Percentiles rank a stretch among this genome's conserved stretches.
Conservation (phyloP, 2,329 filamentous ascomycete species). For the Tympanopsis confertula region DNA sequence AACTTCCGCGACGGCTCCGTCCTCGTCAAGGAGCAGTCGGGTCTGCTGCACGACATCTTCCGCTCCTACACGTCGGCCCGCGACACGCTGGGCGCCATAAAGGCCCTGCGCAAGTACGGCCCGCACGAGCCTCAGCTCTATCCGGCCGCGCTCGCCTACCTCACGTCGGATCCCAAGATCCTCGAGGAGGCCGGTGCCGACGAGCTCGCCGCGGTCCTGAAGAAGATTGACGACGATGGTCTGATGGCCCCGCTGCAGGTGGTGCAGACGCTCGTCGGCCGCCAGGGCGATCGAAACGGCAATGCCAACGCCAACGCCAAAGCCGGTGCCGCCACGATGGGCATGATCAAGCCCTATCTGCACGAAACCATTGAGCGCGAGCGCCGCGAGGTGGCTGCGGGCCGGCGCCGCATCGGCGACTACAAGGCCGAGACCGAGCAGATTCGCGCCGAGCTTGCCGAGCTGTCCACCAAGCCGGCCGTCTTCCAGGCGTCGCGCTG, state of each 20-base stretch:
- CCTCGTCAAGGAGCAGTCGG: constrained; percentile 85
- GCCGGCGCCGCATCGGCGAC: constrained; percentile 69
- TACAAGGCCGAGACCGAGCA: constrained; percentile 74
- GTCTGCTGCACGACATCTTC: constrained; percentile 88
- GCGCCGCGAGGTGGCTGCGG: constrained; percentile 69
- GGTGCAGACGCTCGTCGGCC: constrained; percentile 68
- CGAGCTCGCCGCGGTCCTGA: constrained; percentile 69
- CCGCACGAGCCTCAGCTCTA: constrained; percentile 85
- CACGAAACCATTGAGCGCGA: constrained; percentile 81
- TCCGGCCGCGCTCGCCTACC: constrained; percentile 82
- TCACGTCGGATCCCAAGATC: constrained; percentile 72
- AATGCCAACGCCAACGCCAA: constrained; percentile 54
- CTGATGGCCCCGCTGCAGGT: constrained; percentile 95
- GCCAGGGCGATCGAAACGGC: constrained; percentile 21
- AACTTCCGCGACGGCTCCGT: constrained; percentile 84
- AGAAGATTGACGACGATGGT: constrained; percentile 78
- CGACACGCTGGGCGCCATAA: constrained; percentile 82
- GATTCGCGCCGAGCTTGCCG: constrained; percentile 69
- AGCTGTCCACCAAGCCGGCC: constrained; percentile 66
- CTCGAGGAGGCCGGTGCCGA: constrained; percentile 74
- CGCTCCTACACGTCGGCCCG: constrained; percentile 86
- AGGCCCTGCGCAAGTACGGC: constrained; percentile 82
- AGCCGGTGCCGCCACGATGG: constrained; percentile 80
- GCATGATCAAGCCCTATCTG: constrained; percentile 89
- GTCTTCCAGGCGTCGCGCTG: constrained; percentile 88